A percentile compares a stretch with the other conserved stretches of the same genome.
Evolutionary conservation across 148 eudicot species (phyloP).

Genomic region (Persicaria tinctoria): DNA sequence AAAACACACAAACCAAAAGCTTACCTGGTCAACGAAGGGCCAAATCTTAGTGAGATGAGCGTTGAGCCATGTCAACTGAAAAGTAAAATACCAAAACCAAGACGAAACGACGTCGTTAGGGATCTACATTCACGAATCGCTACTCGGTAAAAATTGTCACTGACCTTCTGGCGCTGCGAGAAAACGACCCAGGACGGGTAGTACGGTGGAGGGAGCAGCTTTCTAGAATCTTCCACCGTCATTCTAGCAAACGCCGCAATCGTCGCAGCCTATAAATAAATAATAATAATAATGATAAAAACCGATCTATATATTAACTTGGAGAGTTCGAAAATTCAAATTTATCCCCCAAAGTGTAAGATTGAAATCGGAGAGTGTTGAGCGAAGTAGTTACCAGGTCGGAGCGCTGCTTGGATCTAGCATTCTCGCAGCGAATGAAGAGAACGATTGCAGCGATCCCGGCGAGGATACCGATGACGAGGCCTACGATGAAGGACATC

Average conservation of each 20-base stretch:
- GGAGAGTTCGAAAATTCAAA: slow-evolving; percentile 7
- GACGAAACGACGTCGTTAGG: background rate
- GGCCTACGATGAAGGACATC: slow-evolving; percentile 60
- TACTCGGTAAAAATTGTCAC: slow-evolving; percentile 34
- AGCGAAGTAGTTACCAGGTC: slow-evolving; percentile 30
- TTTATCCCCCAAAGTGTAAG: background rate
- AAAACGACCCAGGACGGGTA: slow-evolving; percentile 97
- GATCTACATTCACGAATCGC: background rate
- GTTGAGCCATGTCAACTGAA: slow-evolving; percentile 49
- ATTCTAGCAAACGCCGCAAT: slow-evolving; percentile 85
- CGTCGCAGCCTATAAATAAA: slow-evolving; percentile 44
- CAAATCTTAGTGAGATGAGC: slow-evolving; percentile 77
- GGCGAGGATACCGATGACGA: slow-evolving; percentile 39
- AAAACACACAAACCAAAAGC: background rate
- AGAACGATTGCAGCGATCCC: slow-evolving; percentile 50
- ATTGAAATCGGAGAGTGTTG: background rate
- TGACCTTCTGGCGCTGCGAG: slow-evolving; percentile 70
- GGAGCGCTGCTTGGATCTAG: slow-evolving; percentile 63
- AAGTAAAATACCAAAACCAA: background rate
- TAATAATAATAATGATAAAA: no score
- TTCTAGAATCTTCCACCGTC: slow-evolving; percentile 93
- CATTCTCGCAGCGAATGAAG: slow-evolving; percentile 75
- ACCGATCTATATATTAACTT: background rate
- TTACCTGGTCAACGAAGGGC: slow-evolving; percentile 79
- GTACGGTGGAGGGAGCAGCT: slow-evolving; percentile 62